Evolutionary conservation across 2,329 filamentous ascomycete genomes (phyloP).

Genomic region (Colletotrichum limetticola): DNA sequence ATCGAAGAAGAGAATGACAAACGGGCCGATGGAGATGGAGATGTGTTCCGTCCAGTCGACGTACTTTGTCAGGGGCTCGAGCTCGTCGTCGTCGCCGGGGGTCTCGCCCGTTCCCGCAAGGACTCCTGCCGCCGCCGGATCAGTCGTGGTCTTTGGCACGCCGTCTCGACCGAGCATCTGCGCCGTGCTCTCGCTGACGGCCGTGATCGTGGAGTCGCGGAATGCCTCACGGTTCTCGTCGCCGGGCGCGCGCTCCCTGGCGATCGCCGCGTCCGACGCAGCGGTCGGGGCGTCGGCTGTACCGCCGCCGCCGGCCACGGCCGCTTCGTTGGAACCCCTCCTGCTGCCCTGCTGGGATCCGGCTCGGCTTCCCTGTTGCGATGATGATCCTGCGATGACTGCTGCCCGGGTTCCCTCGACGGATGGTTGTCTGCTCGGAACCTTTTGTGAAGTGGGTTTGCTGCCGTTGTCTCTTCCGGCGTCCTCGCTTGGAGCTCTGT

Average conservation of each 20-base stretch:
- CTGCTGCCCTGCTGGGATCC: slow-evolving; percentile 19
- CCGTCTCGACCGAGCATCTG: slow-evolving; percentile 23
- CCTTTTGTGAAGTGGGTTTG: slow-evolving; percentile 12
- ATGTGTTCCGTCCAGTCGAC: slow-evolving; percentile 33
- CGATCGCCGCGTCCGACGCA: neutral
- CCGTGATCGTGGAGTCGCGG: slow-evolving; percentile 31
- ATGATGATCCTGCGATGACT: neutral
- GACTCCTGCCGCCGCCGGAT: slow-evolving; percentile 20
- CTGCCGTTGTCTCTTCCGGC: neutral
- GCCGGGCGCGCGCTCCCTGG: slow-evolving; percentile 19
- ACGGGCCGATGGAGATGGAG: slow-evolving; percentile 32
- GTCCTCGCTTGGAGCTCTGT: slow-evolving; percentile 14
- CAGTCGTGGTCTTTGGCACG: slow-evolving; percentile 25
- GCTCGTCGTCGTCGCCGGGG: slow-evolving; percentile 21
- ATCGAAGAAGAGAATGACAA: slow-evolving; percentile 34
- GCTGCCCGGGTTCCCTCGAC: slow-evolving; percentile 4
- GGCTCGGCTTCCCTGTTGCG: neutral
- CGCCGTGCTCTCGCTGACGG: slow-evolving; percentile 29
- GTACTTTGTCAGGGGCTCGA: slow-evolving; percentile 32
- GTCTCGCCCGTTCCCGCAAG: slow-evolving; percentile 16
- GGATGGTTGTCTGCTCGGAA: slow-evolving; percentile 14
- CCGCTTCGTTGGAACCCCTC: slow-evolving; percentile 18
- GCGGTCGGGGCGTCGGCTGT: slow-evolving; percentile 18
- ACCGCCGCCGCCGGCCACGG: slow-evolving; percentile 8
- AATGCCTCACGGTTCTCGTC: slow-evolving; percentile 30